Evolutionary conservation across 345 rosid genomes (phyloP), one percentile per base, ranked within the genome.

Genomic region (Triadica sebifera): DNA sequence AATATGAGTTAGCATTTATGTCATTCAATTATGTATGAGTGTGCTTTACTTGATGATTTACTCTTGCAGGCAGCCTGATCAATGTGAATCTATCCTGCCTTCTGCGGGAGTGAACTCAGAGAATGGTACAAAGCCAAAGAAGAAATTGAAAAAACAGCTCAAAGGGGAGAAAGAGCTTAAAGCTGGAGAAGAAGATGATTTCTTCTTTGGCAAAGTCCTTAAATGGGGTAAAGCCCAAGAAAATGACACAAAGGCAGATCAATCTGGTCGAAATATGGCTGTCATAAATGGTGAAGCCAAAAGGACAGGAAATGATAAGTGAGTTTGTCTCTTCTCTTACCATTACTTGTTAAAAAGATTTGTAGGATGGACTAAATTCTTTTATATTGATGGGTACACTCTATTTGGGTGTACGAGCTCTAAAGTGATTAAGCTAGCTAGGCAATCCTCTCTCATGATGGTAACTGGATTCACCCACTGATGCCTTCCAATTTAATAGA

Each of bases 161-260:
- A 64, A 52, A 46, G 73, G 72, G 75, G 49, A 49, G 50, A 47
- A 53, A 62, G n/a, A 16, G 22, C 60, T 55, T 74, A 20, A 46
- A 49, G 17, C 43, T 73, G 67, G 58, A 20, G 63, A 17, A 12
- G 60, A 52, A 47, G 81, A 79, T 22, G 75, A 46, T 4, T 74
- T 73, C 65, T 77, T 77, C 80, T 64, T 17, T 71, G 71, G 71
- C 11, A 46, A 46, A 22, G 52, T 20, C 8, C 75, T 74, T 47
- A 56, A 58, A 37, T 56, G 56, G 65, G 20, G 60, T 43, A 69
- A 69, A n/a, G 24, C 25, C 39, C 24, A 51, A 29, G 24, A 53
- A 61, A 37, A 45, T 52, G 75, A 62, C 53, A 49, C 12, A 47
- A 63, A 20, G 37, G 64, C 34, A 34, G 60, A 74, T 20, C 45